A percentile compares a stretch with the other conserved stretches of the same genome.
Conservation (phyloP, 495 filamentous ascomycete species). For the Penicillium chermesinum region DNA sequence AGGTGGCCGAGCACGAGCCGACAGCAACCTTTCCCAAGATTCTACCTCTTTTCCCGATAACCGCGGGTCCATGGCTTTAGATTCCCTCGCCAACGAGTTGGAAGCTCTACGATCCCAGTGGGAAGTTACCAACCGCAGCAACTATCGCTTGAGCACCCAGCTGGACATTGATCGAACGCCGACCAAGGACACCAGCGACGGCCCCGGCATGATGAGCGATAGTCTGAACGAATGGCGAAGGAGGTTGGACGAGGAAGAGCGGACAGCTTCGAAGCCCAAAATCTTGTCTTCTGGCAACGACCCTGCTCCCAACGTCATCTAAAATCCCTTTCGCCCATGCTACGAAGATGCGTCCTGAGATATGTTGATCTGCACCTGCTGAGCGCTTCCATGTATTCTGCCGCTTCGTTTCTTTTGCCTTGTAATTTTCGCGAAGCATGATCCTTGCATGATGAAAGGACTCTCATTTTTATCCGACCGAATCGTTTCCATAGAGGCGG, state of each 20-base stretch:
- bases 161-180: conserved; percentile 77
- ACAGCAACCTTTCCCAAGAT: conserved; percentile 49
- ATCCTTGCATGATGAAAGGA: conserved; percentile 21
- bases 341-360: conserved; percentile 25
- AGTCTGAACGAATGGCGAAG: conserved; percentile 72
- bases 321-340: conserved; percentile 9
- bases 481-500: conserved; percentile 12
- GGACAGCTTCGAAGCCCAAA: conserved; percentile 22
- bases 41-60: conserved; percentile 58
- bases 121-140: conserved; percentile 92
- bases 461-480: conserved; percentile 8
- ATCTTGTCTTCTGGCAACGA: conserved; percentile 20
- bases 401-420: conserved; percentile 8
- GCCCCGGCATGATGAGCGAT: conserved; percentile 51
- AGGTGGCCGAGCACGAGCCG: conserved; percentile 34
- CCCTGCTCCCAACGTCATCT: conserved; percentile 35
- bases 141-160: conserved; percentile 76
- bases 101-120: conserved; percentile 84
- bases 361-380: conserved; percentile 20
- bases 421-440: conserved; percentile 14
- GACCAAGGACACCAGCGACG: conserved; percentile 48
- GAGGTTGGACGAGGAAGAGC: conserved; percentile 61
- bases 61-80: conserved; percentile 79
- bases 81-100: conserved; percentile 85
- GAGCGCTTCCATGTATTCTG: conserved; percentile 22